These are phyloP conservation scores for Ganoderma resinaceum DNA, from an alignment of 1,284 basidiomycete species.

Conservation along the genomic window DNA sequence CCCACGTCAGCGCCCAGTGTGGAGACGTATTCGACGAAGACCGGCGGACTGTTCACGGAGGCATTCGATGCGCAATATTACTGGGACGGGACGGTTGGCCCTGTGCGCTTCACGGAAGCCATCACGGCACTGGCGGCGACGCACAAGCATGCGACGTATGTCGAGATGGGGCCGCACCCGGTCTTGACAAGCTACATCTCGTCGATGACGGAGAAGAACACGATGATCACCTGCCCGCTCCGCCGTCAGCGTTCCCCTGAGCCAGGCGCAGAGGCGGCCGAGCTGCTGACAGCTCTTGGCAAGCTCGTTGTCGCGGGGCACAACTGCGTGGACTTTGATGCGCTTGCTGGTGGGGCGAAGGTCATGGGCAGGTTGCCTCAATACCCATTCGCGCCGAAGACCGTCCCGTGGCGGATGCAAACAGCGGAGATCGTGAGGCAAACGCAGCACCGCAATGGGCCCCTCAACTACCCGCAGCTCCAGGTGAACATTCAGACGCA, in stretches of 20 bases:
- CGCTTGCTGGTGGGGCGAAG: conserved; percentile 16
- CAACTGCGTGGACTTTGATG: conserved; percentile 25
- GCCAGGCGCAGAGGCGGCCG: conserved; percentile 7
- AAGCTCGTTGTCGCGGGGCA: conserved; percentile 19
- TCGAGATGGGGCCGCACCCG: conserved; percentile 47
- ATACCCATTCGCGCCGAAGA: conserved; percentile 28
- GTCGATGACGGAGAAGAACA: conserved; percentile 22
- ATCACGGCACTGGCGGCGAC: conserved; percentile 29
- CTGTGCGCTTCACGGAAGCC: conserved; percentile 42
- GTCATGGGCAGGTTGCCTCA: neutral
- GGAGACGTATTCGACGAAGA: conserved; percentile 38
- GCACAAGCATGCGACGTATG: conserved; percentile 34
- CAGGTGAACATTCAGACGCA: conserved; percentile 43
- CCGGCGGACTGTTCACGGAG: conserved; percentile 31
- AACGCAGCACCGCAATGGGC: conserved; percentile 36
- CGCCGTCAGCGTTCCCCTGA: conserved; percentile 34
- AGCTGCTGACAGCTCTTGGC: conserved; percentile 18
- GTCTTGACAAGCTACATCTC: conserved; percentile 44
- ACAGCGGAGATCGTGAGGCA: conserved; percentile 22
- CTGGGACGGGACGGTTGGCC: conserved; percentile 43
- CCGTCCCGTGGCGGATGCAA: conserved; percentile 12
- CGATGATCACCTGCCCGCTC: conserved; percentile 40
- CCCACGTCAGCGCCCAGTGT: conserved; percentile 21
- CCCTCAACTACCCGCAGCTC: conserved; percentile 41
- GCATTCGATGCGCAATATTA: conserved; percentile 41